Conservation (phyloP, 129 eudicot genomes). For the Mikania micrantha region DNA sequence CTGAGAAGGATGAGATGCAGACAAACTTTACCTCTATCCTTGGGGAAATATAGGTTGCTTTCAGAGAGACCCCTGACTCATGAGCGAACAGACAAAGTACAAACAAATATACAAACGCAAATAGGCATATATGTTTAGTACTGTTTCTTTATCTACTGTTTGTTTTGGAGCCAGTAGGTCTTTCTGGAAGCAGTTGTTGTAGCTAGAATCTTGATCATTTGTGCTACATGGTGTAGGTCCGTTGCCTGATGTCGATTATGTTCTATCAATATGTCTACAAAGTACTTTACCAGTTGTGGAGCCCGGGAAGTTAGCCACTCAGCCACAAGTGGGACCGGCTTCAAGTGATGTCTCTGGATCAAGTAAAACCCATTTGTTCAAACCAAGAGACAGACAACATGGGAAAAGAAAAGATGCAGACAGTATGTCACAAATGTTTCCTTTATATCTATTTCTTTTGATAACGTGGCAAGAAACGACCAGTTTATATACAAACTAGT, state of each 20-base stretch:
- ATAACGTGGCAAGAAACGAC: not conserved
- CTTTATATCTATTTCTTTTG: not conserved
- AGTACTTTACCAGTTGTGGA: conserved; percentile 50
- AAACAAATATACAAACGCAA: no score
- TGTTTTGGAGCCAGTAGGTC: no score
- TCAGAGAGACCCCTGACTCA: no score
- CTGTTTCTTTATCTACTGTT: no score
- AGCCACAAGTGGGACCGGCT: conserved; percentile 42
- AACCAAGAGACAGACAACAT: conserved; percentile 58
- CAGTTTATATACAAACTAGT: not conserved
- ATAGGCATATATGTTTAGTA: no score
- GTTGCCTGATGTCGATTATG: conserved; percentile 81
- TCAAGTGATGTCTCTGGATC: conserved; percentile 74
- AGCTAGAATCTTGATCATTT: not conserved
- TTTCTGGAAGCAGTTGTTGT: no score
- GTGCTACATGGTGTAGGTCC: conserved; percentile 56
- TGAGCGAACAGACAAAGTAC: no score
- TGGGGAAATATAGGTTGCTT: no score
- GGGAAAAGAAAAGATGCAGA: conserved; percentile 67
- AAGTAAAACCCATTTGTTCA: conserved; percentile 43
- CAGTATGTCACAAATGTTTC: conserved; percentile 43
- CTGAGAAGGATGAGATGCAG: no score
- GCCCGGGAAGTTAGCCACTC: conserved; percentile 30
- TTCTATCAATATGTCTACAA: conserved; percentile 78
- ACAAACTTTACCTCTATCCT: no score